Conservation (phyloP, 495 filamentous ascomycete species). For the Penicillium soppii region DNA sequence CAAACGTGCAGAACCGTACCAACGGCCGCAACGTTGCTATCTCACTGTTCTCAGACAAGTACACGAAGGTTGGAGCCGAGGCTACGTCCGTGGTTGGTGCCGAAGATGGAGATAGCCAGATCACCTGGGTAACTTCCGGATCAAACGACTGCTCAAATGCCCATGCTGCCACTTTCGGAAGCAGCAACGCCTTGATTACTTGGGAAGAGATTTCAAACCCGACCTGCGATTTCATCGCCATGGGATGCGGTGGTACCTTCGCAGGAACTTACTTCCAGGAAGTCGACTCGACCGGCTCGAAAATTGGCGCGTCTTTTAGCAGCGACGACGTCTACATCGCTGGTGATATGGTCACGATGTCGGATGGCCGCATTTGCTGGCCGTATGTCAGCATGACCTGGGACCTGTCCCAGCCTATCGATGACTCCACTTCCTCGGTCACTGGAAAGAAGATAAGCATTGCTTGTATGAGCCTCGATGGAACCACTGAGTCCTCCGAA, state of each 20-base stretch:
- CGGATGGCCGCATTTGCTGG: conserved; percentile 51
- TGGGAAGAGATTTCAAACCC: conserved; percentile 54
- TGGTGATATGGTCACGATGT: conserved; percentile 53
- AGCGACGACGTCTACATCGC: conserved; percentile 47
- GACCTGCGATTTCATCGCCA: conserved; percentile 47
- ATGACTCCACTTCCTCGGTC: not conserved
- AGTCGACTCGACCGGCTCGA: conserved; percentile 40
- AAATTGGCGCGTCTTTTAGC: conserved; percentile 40
- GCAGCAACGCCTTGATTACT: conserved; percentile 45
- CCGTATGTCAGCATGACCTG: conserved; percentile 53
- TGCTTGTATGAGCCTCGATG: not conserved
- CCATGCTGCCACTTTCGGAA: conserved; percentile 49
- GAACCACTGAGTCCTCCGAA: not conserved
- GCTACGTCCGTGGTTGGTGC: conserved; percentile 48
- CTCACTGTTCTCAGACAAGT: conserved; percentile 46
- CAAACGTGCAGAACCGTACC: conserved; percentile 43
- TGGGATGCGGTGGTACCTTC: conserved; percentile 51
- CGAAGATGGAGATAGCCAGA: conserved; percentile 48
- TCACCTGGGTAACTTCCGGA: conserved; percentile 48
- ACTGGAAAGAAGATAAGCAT: not conserved
- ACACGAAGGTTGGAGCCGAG: conserved; percentile 45
- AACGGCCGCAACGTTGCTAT: conserved; percentile 53
- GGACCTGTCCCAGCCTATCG: conserved; percentile 37
- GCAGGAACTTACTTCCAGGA: conserved; percentile 52
- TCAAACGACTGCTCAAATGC: conserved; percentile 54